Conservation (phyloP, 805 yeast species). For the Candida ascalaphidarum region DNA sequence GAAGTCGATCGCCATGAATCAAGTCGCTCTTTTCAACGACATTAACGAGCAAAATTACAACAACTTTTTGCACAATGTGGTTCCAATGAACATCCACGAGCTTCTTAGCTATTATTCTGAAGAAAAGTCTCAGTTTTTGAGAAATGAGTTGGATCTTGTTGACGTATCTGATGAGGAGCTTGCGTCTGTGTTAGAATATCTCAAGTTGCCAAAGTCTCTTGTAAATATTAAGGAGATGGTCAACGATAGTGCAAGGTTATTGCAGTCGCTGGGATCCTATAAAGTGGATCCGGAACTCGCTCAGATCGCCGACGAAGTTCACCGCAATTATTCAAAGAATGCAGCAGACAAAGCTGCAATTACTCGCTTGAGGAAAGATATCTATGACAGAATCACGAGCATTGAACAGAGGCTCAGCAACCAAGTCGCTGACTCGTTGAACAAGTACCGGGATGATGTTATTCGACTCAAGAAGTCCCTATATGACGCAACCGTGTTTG, state of each 20-base stretch:
- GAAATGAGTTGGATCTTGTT: constrained; percentile 65
- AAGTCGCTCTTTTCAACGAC: constrained; percentile 33
- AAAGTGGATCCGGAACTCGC: constrained; percentile 26
- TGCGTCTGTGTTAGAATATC: constrained; percentile 69
- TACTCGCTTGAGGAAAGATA: constrained; percentile 24
- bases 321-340: constrained; percentile 8
- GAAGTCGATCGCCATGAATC: constrained; percentile 46
- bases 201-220: constrained; percentile 64
- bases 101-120: constrained; percentile 83
- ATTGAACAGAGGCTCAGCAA: constrained; percentile 19
- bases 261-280: neutral
- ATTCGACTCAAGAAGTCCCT: constrained; percentile 51
- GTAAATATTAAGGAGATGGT: constrained; percentile 42
- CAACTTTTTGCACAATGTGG: constrained; percentile 67
- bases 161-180: constrained; percentile 77
- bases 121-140: constrained; percentile 68
- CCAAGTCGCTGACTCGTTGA: constrained; percentile 2
- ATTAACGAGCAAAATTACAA: constrained; percentile 29
- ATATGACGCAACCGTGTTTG: constrained; percentile 54
- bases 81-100: constrained; percentile 84
- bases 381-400: constrained; percentile 23
- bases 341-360: constrained; percentile 29
- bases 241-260: too few relatives aligned
- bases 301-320: constrained; percentile 14
- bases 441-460: constrained; percentile 41